Conservation (phyloP, 495 filamentous ascomycete genomes). For the Evansstolkia leycettana region DNA sequence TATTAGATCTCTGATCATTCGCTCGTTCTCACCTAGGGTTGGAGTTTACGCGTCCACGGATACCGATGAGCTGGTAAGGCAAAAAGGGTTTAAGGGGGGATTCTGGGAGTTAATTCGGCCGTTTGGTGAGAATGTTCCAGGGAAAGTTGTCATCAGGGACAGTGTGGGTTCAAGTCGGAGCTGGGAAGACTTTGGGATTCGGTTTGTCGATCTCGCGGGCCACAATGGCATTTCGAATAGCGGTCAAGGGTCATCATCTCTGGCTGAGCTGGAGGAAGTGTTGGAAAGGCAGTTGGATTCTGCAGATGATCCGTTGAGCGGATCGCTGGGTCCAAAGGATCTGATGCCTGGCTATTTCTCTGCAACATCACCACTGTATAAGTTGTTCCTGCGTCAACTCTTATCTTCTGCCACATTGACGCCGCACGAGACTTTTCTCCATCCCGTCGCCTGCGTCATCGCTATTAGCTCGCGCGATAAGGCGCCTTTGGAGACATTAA, state of each 20-base stretch:
- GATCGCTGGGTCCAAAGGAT: slow-evolving; percentile 25
- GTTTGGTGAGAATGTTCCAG: slow-evolving; percentile 80
- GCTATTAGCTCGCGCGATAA: slow-evolving; percentile 81
- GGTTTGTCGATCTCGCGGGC: slow-evolving; percentile 51
- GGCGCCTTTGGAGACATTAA: slow-evolving; percentile 69
- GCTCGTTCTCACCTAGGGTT: slow-evolving; percentile 78
- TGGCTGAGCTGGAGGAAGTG: slow-evolving; percentile 49
- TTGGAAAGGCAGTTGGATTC: slow-evolving; percentile 35
- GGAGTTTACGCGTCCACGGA: slow-evolving; percentile 74
- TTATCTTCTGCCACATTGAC: slow-evolving; percentile 64
- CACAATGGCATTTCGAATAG: slow-evolving; percentile 9
- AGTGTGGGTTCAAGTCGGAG: slow-evolving; percentile 68
- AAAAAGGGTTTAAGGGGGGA: slow-evolving; percentile 76
- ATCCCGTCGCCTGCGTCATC: slow-evolving; percentile 93
- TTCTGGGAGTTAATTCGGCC: slow-evolving; percentile 77
- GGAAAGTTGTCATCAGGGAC: slow-evolving; percentile 83
- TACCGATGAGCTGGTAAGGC: slow-evolving; percentile 62
- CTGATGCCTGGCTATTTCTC: slow-evolving; percentile 13
- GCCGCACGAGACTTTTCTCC: slow-evolving; percentile 84
- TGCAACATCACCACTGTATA: slow-evolving; percentile 54
- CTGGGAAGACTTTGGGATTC: slow-evolving; percentile 84
- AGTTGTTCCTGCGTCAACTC: slow-evolving; percentile 68
- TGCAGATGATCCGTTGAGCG: slow-evolving; percentile 16
- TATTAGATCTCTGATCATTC: slow-evolving; percentile 60
- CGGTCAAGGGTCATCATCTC: slow-evolving; percentile 12